Evolutionary conservation across 1,284 basidiomycete species (phyloP).

Genomic region (Xanthoconium separans): DNA sequence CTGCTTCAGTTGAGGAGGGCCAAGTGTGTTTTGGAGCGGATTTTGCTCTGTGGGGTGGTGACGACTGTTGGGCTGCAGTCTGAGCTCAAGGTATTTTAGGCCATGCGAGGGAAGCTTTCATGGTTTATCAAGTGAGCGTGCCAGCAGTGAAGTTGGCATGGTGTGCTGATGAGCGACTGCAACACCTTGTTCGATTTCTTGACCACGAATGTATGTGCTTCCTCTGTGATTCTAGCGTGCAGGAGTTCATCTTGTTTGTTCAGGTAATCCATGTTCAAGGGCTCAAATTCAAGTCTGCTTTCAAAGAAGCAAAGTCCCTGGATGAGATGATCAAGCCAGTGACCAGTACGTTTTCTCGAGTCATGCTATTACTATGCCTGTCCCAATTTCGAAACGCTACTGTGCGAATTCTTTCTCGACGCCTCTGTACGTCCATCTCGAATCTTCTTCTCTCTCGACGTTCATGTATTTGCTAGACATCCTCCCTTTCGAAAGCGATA

Average conservation of each 20-base stretch:
- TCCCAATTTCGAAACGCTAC: slow-evolving; percentile 59
- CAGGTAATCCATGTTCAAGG: slow-evolving; percentile 71
- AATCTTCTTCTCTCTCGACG: background rate
- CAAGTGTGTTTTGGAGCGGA: slow-evolving; percentile 67
- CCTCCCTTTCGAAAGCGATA: slow-evolving; percentile 61
- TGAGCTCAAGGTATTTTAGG: slow-evolving; percentile 68
- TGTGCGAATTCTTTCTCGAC: slow-evolving; percentile 67
- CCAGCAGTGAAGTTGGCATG: background rate
- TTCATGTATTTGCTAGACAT: slow-evolving; percentile 43
- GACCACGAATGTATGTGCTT: slow-evolving; percentile 60
- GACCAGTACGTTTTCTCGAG: slow-evolving; percentile 56
- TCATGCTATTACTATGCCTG: background rate
- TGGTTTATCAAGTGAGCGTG: slow-evolving; percentile 83
- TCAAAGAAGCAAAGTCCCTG: slow-evolving; percentile 61
- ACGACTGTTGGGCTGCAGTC: slow-evolving; percentile 34
- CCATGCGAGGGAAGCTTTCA: slow-evolving; percentile 68
- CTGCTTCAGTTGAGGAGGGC: slow-evolving; percentile 74
- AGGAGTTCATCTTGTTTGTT: slow-evolving; percentile 3
- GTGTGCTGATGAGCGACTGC: slow-evolving; percentile 10
- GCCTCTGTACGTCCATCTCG: slow-evolving; percentile 49
- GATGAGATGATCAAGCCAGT: slow-evolving; percentile 70
- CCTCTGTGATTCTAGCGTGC: background rate
- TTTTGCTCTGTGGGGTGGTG: slow-evolving; percentile 54
- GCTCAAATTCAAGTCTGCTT: slow-evolving; percentile 52
- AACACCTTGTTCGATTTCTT: slow-evolving; percentile 76